phyloP scores from a whole-genome alignment of 352 stramenopile genomes.

The Phytophthora aleatoria region DNA sequence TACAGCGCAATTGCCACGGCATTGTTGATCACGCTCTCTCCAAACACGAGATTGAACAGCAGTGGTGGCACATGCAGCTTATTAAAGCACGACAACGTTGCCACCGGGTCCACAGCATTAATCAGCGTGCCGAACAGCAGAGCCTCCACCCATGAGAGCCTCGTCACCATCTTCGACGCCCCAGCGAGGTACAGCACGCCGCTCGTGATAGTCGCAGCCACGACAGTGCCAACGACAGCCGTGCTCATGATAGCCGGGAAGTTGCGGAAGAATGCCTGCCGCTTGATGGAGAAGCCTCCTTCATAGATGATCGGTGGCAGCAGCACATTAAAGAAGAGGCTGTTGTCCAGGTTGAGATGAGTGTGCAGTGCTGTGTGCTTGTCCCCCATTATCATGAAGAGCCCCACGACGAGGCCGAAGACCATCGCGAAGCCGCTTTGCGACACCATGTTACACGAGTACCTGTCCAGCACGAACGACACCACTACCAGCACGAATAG shows the following conservation, averaged over 20 bases:
- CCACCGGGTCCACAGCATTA: slow-evolving; percentile 94
- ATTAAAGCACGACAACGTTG: slow-evolving; percentile 94
- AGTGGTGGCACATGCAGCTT: slow-evolving; percentile 83
- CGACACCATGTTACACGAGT: slow-evolving; percentile 82
- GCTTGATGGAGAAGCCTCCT: slow-evolving; percentile 87
- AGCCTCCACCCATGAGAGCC: slow-evolving; percentile 89
- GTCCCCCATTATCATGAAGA: slow-evolving; percentile 69
- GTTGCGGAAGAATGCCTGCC: slow-evolving; percentile 86
- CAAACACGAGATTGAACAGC: slow-evolving; percentile 96
- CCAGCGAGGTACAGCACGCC: slow-evolving; percentile 74
- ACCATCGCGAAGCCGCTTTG: slow-evolving; percentile 85
- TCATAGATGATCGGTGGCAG: slow-evolving; percentile 90
- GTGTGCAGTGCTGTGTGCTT: slow-evolving; percentile 64
- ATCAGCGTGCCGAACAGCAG: slow-evolving; percentile 94
- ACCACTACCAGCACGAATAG: slow-evolving; percentile 85
- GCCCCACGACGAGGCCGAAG: slow-evolving; percentile 71
- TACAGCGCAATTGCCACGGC: slow-evolving; percentile 94
- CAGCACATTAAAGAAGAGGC: slow-evolving; percentile 86
- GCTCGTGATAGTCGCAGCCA: slow-evolving; percentile 77
- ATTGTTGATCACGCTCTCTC: slow-evolving; percentile 96
- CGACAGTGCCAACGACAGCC: slow-evolving; percentile 75
- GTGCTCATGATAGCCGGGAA: slow-evolving; percentile 88
- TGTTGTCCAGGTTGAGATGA: slow-evolving; percentile 86
- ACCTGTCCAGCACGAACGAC: slow-evolving; percentile 86
- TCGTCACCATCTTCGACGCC: slow-evolving; percentile 59